Conservation (phyloP, 345 rosid species). For the Dipteronia dyeriana region DNA sequence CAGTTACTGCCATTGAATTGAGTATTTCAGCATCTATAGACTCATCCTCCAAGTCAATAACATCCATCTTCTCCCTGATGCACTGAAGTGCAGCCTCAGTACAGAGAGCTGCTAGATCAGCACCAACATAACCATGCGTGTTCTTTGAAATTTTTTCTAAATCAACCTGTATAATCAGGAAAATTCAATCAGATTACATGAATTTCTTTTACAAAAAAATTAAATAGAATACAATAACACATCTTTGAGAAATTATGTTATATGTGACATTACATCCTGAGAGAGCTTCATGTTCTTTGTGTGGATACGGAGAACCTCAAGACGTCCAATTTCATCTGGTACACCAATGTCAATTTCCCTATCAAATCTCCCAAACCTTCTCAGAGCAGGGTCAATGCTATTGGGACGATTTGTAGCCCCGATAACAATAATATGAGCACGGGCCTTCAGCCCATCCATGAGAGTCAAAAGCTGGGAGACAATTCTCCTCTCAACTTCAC, state of each 20-base stretch:
- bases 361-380: conserved; percentile 95
- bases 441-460: conserved; percentile 92
- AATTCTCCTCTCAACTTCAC: conserved; percentile 97
- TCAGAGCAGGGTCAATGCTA: conserved; percentile 90
- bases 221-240: neutral
- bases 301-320: conserved; percentile 96
- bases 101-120: conserved; percentile 95
- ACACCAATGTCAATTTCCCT: conserved; percentile 96
- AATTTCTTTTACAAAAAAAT: neutral
- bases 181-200: conserved; percentile 3
- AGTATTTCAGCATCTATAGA: conserved; percentile 90
- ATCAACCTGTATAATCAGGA: conserved; percentile 61
- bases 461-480: conserved; percentile 93
- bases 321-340: conserved; percentile 98
- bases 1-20: conserved; percentile 88
- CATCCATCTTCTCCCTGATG: conserved; percentile 98
- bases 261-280: conserved; percentile 62
- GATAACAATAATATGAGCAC: conserved; percentile 91
- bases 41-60: conserved; percentile 96
- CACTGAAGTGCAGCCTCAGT: conserved; percentile 99
- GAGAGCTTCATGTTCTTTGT: conserved; percentile 98
- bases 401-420: conserved; percentile 99
- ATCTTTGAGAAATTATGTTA: neutral
- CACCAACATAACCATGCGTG: conserved; percentile 98
- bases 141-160: conserved; percentile 85